Evolutionary conservation across 768 basidiomycete species (phyloP), one percentile per base, ranked within the genome.

Genomic region (Lentinula sp.): DNA sequence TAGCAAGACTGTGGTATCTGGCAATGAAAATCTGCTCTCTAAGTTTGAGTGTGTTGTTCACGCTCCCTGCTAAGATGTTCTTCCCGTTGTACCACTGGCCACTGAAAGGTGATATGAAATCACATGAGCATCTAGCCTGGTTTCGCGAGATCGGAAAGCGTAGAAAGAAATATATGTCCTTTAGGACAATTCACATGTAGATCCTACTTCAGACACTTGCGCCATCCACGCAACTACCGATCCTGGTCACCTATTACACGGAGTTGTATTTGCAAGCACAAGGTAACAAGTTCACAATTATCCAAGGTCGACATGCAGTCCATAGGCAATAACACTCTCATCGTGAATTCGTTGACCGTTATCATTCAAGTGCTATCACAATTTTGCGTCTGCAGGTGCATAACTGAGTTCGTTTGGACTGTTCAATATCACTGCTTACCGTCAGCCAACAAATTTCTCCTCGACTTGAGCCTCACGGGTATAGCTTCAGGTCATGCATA

Each of bases 321-420:
- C 15, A 15, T 6, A 2, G 31, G 15, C 28, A 35, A 32, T 35
- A 52, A 39, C 18, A n/a, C 18, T 40, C 53, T 15, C 13, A 39
- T 40, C 37, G 18, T 21, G 53, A 18, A 54, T 11, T 21, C 18
- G 8, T 40, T 21, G 9, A 18, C 18, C 32, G 8, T 54, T 40
- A 54, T 35, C 34, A 34, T 54, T 56, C 55, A 56, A 56, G 40
- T 56, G 55, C 40, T 37, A 56, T 56, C 55, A 56, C 40, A 16
- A 18, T 37, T 43, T 31, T 56, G 21, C 7, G 40, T 42, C 15
- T 56, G 11, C 39, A 23, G 34, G 34, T 54, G 40, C 40, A 40
- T 42, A 45, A 56, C 55, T 56, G 55, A 56, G 55, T 43, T 56
- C 55, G 13, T 43, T 43, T 16, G 55, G 11, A 42, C 54, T 54